These are phyloP conservation scores for Moniliophthora roreri DNA, from an alignment of 1,284 basidiomycete genomes.

Conservation along the genomic window DNA sequence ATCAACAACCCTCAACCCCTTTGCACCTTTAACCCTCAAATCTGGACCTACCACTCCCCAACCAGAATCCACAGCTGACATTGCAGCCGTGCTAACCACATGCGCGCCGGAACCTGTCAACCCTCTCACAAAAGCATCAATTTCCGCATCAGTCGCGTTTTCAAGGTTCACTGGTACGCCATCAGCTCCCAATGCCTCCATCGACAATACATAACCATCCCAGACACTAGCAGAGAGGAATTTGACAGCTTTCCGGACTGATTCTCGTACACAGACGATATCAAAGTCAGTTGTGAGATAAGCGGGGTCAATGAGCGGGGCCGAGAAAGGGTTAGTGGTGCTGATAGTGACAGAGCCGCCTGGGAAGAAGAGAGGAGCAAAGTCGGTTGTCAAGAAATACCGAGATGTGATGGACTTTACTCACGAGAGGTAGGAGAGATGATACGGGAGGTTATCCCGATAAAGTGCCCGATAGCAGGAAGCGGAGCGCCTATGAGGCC, in stretches of 20 bases:
- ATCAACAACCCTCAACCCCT: slow-evolving; percentile 37
- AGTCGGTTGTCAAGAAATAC: neutral
- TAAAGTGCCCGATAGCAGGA: too few relatives aligned
- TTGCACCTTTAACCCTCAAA: slow-evolving; percentile 34
- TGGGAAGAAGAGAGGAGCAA: too few relatives aligned
- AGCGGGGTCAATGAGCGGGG: slow-evolving; percentile 4
- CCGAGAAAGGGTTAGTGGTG: too few relatives aligned
- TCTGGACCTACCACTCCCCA: slow-evolving; percentile 50
- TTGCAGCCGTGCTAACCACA: slow-evolving; percentile 28
- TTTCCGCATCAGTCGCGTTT: slow-evolving; percentile 19
- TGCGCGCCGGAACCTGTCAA: slow-evolving; percentile 22
- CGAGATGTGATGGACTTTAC: too few relatives aligned
- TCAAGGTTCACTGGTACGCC: slow-evolving; percentile 1
- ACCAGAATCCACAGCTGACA: slow-evolving; percentile 21
- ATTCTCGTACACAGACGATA: slow-evolving; percentile 30
- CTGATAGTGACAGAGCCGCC: too few relatives aligned
- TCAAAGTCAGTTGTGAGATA: slow-evolving; percentile 37
- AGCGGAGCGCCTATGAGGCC: too few relatives aligned
- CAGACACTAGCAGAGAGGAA: slow-evolving; percentile 28
- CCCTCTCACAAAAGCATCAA: slow-evolving; percentile 23
- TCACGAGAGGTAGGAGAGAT: too few relatives aligned
- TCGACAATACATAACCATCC: slow-evolving; percentile 3
- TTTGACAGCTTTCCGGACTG: slow-evolving; percentile 28
- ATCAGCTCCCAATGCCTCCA: slow-evolving; percentile 1
- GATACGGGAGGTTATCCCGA: too few relatives aligned